Evolutionary conservation across 1,284 basidiomycete genomes (phyloP).

Genomic region (Trametes pubescens): DNA sequence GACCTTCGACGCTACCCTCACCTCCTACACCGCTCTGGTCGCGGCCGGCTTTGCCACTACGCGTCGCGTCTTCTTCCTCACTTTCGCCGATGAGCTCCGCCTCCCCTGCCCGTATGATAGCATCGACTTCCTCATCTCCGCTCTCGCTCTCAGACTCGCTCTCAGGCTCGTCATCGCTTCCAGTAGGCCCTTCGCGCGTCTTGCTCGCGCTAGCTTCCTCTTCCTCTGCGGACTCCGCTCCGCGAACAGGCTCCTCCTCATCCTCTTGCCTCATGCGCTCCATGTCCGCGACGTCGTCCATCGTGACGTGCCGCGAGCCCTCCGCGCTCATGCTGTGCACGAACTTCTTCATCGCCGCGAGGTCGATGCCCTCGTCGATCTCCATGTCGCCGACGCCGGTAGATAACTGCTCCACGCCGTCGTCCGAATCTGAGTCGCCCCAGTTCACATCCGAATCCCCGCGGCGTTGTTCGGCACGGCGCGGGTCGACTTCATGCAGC

Average conservation of each 20-base stretch:
- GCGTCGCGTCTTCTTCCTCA: not conserved
- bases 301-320: conserved; percentile 61
- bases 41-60: not conserved
- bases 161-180: conserved; percentile 30
- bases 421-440: conserved; percentile 63
- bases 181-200: not conserved
- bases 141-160: conserved; percentile 32
- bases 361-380: conserved; percentile 60
- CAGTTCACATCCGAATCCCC: conserved; percentile 79
- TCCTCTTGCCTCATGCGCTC: conserved; percentile 63
- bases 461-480: conserved; percentile 58
- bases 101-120: conserved; percentile 39
- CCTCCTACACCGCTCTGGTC: not conserved
- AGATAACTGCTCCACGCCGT: conserved; percentile 46
- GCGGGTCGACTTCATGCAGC: conserved; percentile 54
- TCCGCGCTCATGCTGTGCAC: conserved; percentile 57
- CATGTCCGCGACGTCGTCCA: conserved; percentile 71
- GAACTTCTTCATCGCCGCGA: conserved; percentile 63
- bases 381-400: conserved; percentile 61
- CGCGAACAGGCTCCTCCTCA: conserved; percentile 45
- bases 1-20: not conserved
- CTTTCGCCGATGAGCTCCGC: conserved; percentile 43
- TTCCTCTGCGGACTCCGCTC: conserved; percentile 52
- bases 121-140: conserved; percentile 40
- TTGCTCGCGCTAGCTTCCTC: conserved; percentile 37